Percentiles rank a stretch among this genome's conserved stretches.
Evolutionary conservation across 495 filamentous ascomycete genomes (phyloP).

Genomic region (Cladorrhinum samala): DNA sequence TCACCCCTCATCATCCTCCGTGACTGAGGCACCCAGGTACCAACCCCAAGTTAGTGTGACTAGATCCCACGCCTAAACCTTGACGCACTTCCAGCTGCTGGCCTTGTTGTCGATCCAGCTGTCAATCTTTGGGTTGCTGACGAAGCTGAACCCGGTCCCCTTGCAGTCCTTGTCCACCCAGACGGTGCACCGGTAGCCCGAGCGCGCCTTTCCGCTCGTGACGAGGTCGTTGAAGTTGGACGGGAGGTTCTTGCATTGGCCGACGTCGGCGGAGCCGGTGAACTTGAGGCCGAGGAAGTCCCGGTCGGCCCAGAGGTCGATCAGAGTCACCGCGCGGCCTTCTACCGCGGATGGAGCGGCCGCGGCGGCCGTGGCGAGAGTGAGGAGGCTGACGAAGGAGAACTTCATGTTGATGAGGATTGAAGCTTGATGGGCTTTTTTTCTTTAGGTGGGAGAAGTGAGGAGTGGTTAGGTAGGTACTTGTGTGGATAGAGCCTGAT

Average conservation of each 20-base stretch:
- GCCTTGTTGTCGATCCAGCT: slow-evolving; percentile 16
- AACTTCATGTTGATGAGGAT: slow-evolving; percentile 18
- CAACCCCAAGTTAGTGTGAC: too few species aligned
- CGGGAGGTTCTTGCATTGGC: slow-evolving; percentile 15
- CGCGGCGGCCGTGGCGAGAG: slow-evolving; percentile 1
- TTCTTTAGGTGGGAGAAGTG: too few species aligned
- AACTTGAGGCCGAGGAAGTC: slow-evolving; percentile 47
- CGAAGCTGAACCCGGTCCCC: slow-evolving; percentile 11
- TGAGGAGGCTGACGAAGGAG: slow-evolving; percentile 7
- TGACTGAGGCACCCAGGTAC: too few species aligned
- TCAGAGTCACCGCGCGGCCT: slow-evolving; percentile 4
- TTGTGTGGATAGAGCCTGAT: too few species aligned
- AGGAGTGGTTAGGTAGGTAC: too few species aligned
- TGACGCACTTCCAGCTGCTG: slow-evolving; percentile 13
- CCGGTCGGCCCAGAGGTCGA: slow-evolving; percentile 23
- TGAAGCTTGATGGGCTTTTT: too few species aligned
- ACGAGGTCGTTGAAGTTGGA: slow-evolving; percentile 14
- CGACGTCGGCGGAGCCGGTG: slow-evolving; percentile 13
- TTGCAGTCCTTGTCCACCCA: slow-evolving; percentile 17
- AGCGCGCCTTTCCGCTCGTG: slow-evolving; percentile 11
- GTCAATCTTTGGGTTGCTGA: neutral
- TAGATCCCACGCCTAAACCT: too few species aligned
- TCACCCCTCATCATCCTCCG: too few species aligned
- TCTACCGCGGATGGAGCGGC: neutral
- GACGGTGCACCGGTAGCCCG: slow-evolving; percentile 16